phyloP scores from a whole-genome alignment of 495 filamentous ascomycete species.

The Aspergillus heteromorphus region DNA sequence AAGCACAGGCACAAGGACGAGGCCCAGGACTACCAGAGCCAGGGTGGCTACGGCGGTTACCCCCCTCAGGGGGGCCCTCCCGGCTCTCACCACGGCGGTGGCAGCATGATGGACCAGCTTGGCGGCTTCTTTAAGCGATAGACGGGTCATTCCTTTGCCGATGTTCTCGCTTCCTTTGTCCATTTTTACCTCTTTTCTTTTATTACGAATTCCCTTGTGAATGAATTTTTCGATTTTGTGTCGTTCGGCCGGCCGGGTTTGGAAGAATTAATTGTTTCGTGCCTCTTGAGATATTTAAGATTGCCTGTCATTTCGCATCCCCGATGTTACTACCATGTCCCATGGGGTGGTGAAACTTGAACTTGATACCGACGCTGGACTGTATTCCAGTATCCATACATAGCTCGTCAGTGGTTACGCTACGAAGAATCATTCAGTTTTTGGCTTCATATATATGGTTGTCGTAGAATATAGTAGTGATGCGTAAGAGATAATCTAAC shows the following conservation, averaged over 20 bases:
- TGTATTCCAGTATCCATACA: neutral
- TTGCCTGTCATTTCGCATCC: neutral
- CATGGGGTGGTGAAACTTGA: neutral
- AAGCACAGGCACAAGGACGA: conserved; percentile 35
- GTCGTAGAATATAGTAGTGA: neutral
- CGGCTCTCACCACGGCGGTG: conserved; percentile 18
- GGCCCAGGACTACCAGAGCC: conserved; percentile 6
- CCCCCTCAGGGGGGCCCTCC: conserved; percentile 19
- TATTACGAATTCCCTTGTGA: conserved; percentile 3
- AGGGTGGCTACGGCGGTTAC: conserved; percentile 17
- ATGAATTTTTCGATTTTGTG: conserved; percentile 4
- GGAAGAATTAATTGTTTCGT: neutral
- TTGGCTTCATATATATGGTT: neutral
- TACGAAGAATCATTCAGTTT: neutral
- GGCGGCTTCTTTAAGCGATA: conserved; percentile 43
- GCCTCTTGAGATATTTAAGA: neutral
- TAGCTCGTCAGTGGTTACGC: neutral
- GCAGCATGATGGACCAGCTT: conserved; percentile 37
- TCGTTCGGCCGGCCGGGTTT: conserved; percentile 1
- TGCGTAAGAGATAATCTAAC: no score
- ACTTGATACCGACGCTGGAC: conserved; percentile 10
- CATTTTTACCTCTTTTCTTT: conserved; percentile 2
- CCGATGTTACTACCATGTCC: neutral
- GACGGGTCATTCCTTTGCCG: conserved; percentile 1
- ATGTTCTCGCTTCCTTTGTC: neutral